Percentiles rank a stretch among this genome's conserved stretches.
Conservation (phyloP, 306 rosid species). For the Vicia sativa region DNA sequence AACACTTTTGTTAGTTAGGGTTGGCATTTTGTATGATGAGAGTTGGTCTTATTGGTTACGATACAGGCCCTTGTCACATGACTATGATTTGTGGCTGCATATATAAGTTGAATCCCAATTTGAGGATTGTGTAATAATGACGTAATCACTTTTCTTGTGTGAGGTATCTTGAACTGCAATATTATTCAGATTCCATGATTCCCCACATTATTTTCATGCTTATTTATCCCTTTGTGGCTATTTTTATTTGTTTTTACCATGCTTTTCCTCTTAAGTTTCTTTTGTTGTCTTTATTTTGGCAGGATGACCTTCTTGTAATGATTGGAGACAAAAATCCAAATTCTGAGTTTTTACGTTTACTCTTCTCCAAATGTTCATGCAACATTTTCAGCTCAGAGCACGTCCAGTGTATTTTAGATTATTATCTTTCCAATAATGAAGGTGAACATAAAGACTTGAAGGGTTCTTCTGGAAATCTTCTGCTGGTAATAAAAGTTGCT, state of each 20-base stretch:
- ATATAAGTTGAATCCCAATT: background rate
- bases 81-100: slow-evolving; percentile 29
- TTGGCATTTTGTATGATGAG: slow-evolving; percentile 15
- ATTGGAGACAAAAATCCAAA: slow-evolving; percentile 58
- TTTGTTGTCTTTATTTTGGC: slow-evolving; percentile 31
- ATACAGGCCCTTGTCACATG: slow-evolving; percentile 19
- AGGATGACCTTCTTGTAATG: slow-evolving; percentile 69
- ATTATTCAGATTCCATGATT: slow-evolving; percentile 20
- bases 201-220: slow-evolving; percentile 16
- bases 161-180: slow-evolving; percentile 22
- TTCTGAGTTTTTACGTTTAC: slow-evolving; percentile 66
- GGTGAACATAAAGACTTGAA: slow-evolving; percentile 51
- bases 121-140: slow-evolving; percentile 2
- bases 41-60: slow-evolving; percentile 31
- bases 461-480: slow-evolving; percentile 69
- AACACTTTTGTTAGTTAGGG: background rate
- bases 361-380: slow-evolving; percentile 78
- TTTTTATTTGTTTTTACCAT: slow-evolving; percentile 29
- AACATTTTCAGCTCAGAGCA: slow-evolving; percentile 81
- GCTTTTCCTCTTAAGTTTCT: slow-evolving; percentile 3
- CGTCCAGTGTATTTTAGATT: slow-evolving; percentile 55
- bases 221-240: slow-evolving; percentile 14
- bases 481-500: slow-evolving; percentile 61
- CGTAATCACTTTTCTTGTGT: background rate
- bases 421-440: slow-evolving; percentile 49